These are phyloP conservation scores for Tulasnella calospora DNA, from an alignment of 768 basidiomycete species.

Conservation along the genomic window DNA sequence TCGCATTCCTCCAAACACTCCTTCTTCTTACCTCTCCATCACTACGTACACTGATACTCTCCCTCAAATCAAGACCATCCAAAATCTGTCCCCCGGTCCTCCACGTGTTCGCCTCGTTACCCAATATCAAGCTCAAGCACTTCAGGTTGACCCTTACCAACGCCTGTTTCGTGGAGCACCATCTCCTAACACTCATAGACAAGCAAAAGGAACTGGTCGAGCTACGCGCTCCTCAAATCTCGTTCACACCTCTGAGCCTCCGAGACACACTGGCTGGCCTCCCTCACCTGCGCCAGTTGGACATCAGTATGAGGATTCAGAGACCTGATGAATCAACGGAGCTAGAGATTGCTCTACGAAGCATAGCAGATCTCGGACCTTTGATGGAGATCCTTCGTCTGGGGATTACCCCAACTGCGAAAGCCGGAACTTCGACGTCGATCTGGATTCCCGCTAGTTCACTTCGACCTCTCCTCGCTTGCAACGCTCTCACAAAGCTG, in stretches of 20 bases:
- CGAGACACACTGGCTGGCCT: neutral
- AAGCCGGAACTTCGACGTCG: neutral
- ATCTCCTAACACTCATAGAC: neutral
- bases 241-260: neutral
- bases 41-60: neutral
- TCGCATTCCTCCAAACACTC: neutral
- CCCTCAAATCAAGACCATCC: neutral
- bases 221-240: neutral
- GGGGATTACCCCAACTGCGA: neutral
- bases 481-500: neutral
- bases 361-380: neutral
- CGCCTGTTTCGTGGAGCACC: neutral
- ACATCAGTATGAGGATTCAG: neutral
- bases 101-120: neutral
- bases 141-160: neutral
- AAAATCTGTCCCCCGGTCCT: neutral
- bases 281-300: neutral
- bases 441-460: neutral
- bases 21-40: neutral
- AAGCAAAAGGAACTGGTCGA: neutral
- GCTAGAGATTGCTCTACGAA: neutral
- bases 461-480: neutral
- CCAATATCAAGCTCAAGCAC: neutral
- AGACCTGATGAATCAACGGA: neutral
- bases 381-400: neutral